Percentiles rank a stretch among this genome's conserved stretches.
Conservation (phyloP, 2,329 filamentous ascomycete genomes). For the Blumeria hordei region DNA sequence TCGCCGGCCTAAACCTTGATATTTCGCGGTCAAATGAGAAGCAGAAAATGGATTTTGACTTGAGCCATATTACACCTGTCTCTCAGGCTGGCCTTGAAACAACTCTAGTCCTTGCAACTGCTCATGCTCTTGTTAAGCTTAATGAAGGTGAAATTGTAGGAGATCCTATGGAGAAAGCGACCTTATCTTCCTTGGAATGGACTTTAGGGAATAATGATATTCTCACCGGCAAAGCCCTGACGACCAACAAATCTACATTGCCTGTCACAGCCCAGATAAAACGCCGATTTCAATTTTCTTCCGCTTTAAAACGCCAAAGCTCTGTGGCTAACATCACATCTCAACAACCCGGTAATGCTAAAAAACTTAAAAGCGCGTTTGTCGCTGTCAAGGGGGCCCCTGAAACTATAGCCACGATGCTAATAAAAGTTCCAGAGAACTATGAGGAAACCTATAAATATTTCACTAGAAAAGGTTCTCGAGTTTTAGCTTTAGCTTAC, state of each 20-base stretch:
- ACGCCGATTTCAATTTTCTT: conserved; percentile 95
- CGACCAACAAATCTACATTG: conserved; percentile 22
- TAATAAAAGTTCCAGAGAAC: conserved; percentile 55
- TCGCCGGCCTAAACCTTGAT: conserved; percentile 65
- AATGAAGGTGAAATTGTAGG: conserved; percentile 95
- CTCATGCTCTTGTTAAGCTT: conserved; percentile 83
- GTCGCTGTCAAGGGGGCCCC: conserved; percentile 91
- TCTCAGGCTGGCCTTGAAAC: conserved; percentile 53
- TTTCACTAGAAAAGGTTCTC: conserved; percentile 85
- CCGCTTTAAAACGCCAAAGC: conserved; percentile 83
- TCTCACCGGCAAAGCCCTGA: conserved; percentile 40
- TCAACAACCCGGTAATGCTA: conserved; percentile 45
- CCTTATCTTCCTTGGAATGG: conserved; percentile 74
- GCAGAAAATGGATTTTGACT: conserved; percentile 55
- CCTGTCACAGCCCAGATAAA: conserved; percentile 77
- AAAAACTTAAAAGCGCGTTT: conserved; percentile 65
- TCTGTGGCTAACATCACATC: conserved; percentile 66
- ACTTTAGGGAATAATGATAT: conserved; percentile 72
- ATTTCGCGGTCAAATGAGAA: conserved; percentile 37
- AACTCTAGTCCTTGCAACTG: conserved; percentile 78
- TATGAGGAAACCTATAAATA: conserved; percentile 98
- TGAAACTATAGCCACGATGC: conserved; percentile 88
- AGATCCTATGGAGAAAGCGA: conserved; percentile 98
- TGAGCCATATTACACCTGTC: conserved; percentile 53
- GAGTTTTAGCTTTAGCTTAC: conserved; percentile 81